Evolutionary conservation across 1,284 basidiomycete species (phyloP), one percentile per base, ranked within the genome.

Genomic region (Puccinia horiana): DNA sequence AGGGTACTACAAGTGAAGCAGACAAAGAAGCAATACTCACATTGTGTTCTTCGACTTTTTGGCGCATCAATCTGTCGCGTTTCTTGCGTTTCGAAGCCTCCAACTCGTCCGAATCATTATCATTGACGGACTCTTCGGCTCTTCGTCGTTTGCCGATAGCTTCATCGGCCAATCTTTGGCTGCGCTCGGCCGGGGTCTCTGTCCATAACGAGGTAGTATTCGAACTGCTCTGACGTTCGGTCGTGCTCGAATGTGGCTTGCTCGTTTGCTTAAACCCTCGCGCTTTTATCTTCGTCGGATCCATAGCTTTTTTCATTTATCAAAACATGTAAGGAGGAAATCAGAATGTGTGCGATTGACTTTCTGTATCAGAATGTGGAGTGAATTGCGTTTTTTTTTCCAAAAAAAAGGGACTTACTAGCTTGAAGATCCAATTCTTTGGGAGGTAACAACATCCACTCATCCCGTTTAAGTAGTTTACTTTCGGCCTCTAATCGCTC

Each of bases 361-460:
- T 40, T 35, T 37, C 18, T 56, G 54, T 14, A 35, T 16, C 72
- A 49, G 6, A 42, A 58, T 12, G 79, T 67, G 26, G 9, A 49
- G 4, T 56, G 42, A 35, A 75, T 42, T 12, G 67, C 18, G 65
- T 47, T 47, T 26, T 12, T 29, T 35, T 52, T 44, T 80, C 26
- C 56, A 65, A 26, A 69, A 40, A 42, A 20, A 80, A 35, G 44
- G 32, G 35, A 90, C 92, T 84, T 85, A 94, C 93, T 92, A 70
- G 90, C 90, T 18, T 94, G 88, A 20, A 95, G 87, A 83, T 93
- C 92, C 1, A 92, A 92, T 0, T 91, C 90, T 16, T 92, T 91
- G 0, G 95, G 95, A 0, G 95, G 95, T 0, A 93, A 92, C 54
- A 96, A 89, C 95, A 97, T 97, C 95, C 95, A 97, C 86, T 95